phyloP scores from a whole-genome alignment of 768 basidiomycete species.

The Hericium erinaceus region DNA sequence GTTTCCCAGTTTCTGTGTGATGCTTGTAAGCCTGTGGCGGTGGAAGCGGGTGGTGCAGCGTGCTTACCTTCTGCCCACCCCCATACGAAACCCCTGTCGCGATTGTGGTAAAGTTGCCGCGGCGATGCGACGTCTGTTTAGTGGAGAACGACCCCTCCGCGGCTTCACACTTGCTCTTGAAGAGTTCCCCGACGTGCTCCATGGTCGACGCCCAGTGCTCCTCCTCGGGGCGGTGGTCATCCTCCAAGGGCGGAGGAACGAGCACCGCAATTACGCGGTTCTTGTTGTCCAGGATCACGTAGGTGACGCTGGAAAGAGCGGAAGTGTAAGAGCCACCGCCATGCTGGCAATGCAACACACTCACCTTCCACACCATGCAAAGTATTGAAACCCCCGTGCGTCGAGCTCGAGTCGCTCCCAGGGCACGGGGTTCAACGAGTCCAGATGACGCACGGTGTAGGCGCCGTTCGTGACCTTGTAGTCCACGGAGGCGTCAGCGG shows the following conservation, averaged over 20 bases:
- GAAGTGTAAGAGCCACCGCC: background rate
- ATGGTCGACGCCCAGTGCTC: background rate
- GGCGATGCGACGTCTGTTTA: background rate
- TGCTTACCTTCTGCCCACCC: conserved; percentile 1
- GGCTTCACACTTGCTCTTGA: background rate
- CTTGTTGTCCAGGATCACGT: background rate
- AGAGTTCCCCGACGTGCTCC: background rate
- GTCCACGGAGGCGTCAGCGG: background rate
- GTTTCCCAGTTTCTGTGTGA: background rate
- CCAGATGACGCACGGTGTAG: background rate
- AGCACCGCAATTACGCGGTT: background rate
- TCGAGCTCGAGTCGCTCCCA: background rate
- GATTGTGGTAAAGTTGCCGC: background rate
- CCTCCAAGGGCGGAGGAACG: background rate
- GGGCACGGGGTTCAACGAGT: background rate
- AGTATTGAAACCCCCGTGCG: background rate
- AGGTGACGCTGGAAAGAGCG: background rate
- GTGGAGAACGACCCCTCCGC: too few species aligned
- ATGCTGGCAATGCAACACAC: background rate
- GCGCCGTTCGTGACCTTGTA: background rate
- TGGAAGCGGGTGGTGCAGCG: background rate
- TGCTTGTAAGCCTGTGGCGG: background rate
- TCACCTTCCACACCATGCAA: background rate
- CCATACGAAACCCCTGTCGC: background rate
- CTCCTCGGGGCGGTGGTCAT: background rate